These are phyloP conservation scores for Thuja plicata DNA, from an alignment of 83 land plant species.

Conservation along the genomic window DNA sequence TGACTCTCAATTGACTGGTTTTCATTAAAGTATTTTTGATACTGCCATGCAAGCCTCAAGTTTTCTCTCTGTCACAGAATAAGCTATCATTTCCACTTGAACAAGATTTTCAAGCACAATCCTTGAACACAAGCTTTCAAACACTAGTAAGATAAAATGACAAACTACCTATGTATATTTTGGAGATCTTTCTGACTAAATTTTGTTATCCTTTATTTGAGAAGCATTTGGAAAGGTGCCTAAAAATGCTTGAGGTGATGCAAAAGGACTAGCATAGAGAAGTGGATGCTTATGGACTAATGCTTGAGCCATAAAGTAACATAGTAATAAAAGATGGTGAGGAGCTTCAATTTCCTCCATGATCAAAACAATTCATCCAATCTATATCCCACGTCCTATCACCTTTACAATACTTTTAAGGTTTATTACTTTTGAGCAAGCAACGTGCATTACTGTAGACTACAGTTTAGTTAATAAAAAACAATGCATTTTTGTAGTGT, in stretches of 20 bases:
- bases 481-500: not conserved
- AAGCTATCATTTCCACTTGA: conserved; percentile 3
- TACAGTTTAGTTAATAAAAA: not conserved
- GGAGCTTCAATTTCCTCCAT: conserved; percentile 97
- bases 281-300: conserved; percentile 82
- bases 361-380: conserved; percentile 84
- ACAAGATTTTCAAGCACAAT: not conserved
- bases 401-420: conserved; percentile 44
- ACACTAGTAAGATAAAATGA: not conserved
- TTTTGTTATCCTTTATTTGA: conserved; percentile 42
- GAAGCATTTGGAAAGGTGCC: conserved; percentile 78
- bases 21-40: conserved; percentile 74
- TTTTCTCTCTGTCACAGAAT: conserved; percentile 21
- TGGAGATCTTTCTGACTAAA: conserved; percentile 13
- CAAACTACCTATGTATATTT: not conserved
- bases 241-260: conserved; percentile 74
- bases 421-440: not conserved
- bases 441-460: not conserved
- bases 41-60: conserved; percentile 94
- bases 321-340: conserved; percentile 81
- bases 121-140: not conserved
- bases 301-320: conserved; percentile 96
- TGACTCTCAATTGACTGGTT: conserved; percentile 37
- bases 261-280: conserved; percentile 72
- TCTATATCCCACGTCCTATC: conserved; percentile 84